These are phyloP conservation scores for Podaxis sp. DNA, from an alignment of 768 basidiomycete genomes.

Conservation along the genomic window DNA sequence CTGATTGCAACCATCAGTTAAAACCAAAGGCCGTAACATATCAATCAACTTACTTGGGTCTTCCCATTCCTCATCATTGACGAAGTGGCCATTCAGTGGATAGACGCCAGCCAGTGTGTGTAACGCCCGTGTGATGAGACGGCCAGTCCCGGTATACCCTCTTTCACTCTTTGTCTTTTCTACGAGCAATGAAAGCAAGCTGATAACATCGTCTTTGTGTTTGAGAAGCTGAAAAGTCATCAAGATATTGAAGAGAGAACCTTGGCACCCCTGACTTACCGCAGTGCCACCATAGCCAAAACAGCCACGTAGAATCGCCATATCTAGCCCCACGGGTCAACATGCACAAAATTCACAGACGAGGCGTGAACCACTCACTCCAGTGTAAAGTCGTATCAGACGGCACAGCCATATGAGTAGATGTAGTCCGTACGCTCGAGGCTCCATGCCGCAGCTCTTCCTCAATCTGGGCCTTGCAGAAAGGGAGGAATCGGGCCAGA, in stretches of 20 bases:
- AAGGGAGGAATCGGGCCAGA: constrained; percentile 76
- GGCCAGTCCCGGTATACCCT: constrained; percentile 79
- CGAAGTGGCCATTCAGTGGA: constrained; percentile 73
- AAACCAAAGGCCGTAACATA: not conserved
- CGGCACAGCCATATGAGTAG: constrained; percentile 66
- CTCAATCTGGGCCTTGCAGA: constrained; percentile 73
- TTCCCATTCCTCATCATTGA: constrained; percentile 81
- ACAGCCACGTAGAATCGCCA: constrained; percentile 80
- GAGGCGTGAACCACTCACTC: constrained; percentile 50
- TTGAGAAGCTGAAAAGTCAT: constrained; percentile 53
- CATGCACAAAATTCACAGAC: not conserved
- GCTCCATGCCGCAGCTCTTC: constrained; percentile 90
- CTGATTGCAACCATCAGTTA: constrained; percentile 31
- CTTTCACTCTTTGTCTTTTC: constrained; percentile 87
- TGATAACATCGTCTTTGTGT: constrained; percentile 63
- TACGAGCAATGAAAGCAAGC: constrained; percentile 60
- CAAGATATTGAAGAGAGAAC: not conserved
- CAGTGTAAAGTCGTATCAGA: constrained; percentile 92
- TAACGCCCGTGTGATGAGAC: constrained; percentile 72
- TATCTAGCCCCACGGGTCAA: constrained; percentile 43
- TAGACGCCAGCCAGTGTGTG: constrained; percentile 76
- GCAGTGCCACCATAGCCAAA: constrained; percentile 69
- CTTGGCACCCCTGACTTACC: constrained; percentile 36
- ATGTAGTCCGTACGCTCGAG: constrained; percentile 80
- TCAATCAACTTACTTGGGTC: constrained; percentile 53